A percentile compares a stretch with the other conserved stretches of the same genome.
Conservation (phyloP, 192 early-diverging fungal genomes). For the Pilobolus umbonatus region DNA sequence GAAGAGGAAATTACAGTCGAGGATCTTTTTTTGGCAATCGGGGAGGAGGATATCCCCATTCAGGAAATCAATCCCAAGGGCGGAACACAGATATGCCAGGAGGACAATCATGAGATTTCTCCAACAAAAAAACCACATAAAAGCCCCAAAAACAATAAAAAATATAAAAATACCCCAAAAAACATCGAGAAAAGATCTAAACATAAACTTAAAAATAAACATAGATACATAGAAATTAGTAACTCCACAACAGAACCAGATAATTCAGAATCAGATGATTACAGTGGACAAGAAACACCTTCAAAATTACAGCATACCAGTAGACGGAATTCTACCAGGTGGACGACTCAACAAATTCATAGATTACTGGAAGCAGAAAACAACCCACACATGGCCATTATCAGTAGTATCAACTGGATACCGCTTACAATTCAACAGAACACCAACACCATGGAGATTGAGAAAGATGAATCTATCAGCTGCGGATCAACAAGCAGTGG, state of each 20-base stretch:
- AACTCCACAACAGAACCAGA: neutral
- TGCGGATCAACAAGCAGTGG: neutral
- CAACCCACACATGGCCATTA: neutral
- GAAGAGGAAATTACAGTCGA: too few relatives aligned
- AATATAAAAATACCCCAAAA: too few relatives aligned
- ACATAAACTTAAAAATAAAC: too few relatives aligned
- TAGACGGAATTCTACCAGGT: constrained; percentile 7
- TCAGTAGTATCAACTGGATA: neutral
- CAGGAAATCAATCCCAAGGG: neutral
- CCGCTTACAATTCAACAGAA: neutral
- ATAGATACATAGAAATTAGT: too few relatives aligned
- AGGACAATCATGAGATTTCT: too few relatives aligned
- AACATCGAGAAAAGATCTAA: too few relatives aligned
- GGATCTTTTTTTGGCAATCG: too few relatives aligned
- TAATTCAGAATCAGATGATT: neutral
- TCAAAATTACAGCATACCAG: neutral
- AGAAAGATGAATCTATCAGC: neutral
- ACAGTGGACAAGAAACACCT: neutral
- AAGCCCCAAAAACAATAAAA: too few relatives aligned
- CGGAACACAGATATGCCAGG: too few relatives aligned
- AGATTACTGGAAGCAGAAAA: neutral
- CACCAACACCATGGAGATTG: neutral
- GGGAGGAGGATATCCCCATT: too few relatives aligned
- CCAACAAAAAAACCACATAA: neutral
- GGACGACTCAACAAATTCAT: neutral